Base-by-base conservation (phyloP, 352 stramenopile species). In the Phytophthora multivora region DNA sequence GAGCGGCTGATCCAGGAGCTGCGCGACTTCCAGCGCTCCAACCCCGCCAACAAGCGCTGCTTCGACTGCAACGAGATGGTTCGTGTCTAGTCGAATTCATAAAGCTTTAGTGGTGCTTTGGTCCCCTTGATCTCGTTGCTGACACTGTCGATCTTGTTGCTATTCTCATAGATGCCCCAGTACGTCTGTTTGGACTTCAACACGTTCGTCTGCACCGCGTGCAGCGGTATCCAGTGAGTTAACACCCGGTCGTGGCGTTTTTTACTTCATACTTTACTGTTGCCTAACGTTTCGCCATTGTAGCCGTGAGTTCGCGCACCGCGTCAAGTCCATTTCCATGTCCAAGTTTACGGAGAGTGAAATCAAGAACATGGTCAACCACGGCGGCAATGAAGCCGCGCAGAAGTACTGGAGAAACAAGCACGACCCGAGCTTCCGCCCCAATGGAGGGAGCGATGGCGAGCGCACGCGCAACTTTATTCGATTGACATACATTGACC, bases 281-380 rank as follows among this genome's bases (percentile, higher is more conserved):
- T 45, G 16, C 9, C 9, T 33, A 33, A 33, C 28, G 12, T 33
- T 33, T 33, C 1, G 28, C 8, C 28, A 33, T 33, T 33, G 30
- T 53, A 95, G 88, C 54, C 89, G 92, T 19, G 91, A 97, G 69
- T 98, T 98, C 68, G 89, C 83, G 6, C 92, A 98, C 57, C 87
- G 92, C 13, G 88, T 98, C 53, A 98, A 98, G 67, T 97, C 89
- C 52, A 95, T 98, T 65, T 97, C 90, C 51, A 95, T 97, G 81
- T 96, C 91, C 50, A 97, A 95, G 60, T 98, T 97, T 56, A 91
- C 91, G 4, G 89, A 97, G 51, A 90, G 87, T 9, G 92, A 98
- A 50, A 84, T 97, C 21, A 92, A 91, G 53, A 94, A 88, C 53
- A 86, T 96, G 66, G 61, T 97, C 47, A 92, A 94, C 61, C 79